A percentile compares a stretch with the other conserved stretches of the same genome.
Conservation (phyloP, 2,329 filamentous ascomycete genomes). For the Botryotinia narcissicola region DNA sequence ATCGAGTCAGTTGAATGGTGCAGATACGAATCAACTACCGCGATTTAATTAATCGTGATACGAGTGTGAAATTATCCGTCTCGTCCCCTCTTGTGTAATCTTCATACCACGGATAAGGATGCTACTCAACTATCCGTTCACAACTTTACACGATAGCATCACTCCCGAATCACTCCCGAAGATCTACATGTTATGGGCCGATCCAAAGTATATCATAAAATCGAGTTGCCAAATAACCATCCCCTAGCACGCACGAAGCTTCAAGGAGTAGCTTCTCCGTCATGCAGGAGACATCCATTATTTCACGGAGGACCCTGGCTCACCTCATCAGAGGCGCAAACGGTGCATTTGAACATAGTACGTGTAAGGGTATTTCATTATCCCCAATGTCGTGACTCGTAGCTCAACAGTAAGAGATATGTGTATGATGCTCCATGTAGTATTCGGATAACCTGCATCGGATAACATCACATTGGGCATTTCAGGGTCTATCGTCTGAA, state of each 20-base stretch:
- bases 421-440: background rate
- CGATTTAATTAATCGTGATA: background rate
- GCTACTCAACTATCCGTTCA: background rate
- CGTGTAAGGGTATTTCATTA: background rate
- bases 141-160: background rate
- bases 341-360: background rate
- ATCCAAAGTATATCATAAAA: background rate
- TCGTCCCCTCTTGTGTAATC: background rate
- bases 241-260: background rate
- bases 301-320: background rate
- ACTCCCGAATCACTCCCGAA: slow-evolving; percentile 2
- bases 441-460: background rate
- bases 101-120: background rate
- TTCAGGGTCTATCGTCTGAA: background rate
- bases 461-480: background rate
- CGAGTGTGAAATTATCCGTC: too few relatives aligned
- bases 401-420: background rate
- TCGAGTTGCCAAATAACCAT: background rate
- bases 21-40: slow-evolving; percentile 5
- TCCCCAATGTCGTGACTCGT: background rate
- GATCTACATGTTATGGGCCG: background rate
- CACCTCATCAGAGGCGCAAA: background rate
- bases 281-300: background rate
- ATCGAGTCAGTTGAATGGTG: background rate
- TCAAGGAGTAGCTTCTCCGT: background rate